These are phyloP conservation scores for Leccinum variabile DNA, from an alignment of 1,284 basidiomycete species.

Conservation along the genomic window DNA sequence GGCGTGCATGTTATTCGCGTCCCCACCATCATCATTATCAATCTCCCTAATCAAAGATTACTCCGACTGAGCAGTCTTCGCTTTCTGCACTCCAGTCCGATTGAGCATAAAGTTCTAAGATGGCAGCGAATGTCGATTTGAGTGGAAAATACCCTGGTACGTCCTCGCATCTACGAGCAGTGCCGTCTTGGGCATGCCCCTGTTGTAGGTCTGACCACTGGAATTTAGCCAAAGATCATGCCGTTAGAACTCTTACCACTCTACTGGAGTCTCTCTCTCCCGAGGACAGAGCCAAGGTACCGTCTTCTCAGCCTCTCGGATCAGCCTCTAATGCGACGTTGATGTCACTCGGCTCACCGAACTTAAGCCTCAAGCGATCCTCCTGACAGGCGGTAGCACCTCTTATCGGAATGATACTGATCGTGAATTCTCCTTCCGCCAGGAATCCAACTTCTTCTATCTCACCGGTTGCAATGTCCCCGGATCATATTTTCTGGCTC, in stretches of 20 bases:
- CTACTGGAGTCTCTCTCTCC: constrained; percentile 49
- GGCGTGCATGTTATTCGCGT: constrained; percentile 39
- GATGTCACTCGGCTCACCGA: constrained; percentile 2
- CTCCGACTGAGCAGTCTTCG: not conserved
- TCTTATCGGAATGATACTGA: constrained; percentile 85
- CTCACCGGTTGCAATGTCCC: constrained; percentile 79
- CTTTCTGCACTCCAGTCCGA: not conserved
- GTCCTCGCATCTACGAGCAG: not conserved
- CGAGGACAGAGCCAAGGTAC: constrained; percentile 52
- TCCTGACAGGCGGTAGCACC: constrained; percentile 60
- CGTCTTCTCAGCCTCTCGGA: not conserved
- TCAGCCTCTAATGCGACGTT: not conserved
- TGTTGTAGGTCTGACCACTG: not conserved
- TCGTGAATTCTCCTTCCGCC: constrained; percentile 75
- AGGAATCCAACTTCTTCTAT: constrained; percentile 89
- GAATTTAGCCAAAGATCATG: constrained; percentile 46
- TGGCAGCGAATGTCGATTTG: constrained; percentile 12
- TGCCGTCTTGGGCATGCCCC: not conserved
- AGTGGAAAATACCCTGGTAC: constrained; percentile 27
- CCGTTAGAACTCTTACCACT: constrained; percentile 49
- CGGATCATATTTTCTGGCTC: constrained; percentile 64
- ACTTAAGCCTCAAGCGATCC: constrained; percentile 54
- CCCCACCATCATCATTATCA: too few relatives aligned
- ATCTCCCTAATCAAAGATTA: accelerated
- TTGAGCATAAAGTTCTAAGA: not conserved